phyloP scores from a whole-genome alignment of 1,284 basidiomycete species.

The Kwoniella shivajii region DNA sequence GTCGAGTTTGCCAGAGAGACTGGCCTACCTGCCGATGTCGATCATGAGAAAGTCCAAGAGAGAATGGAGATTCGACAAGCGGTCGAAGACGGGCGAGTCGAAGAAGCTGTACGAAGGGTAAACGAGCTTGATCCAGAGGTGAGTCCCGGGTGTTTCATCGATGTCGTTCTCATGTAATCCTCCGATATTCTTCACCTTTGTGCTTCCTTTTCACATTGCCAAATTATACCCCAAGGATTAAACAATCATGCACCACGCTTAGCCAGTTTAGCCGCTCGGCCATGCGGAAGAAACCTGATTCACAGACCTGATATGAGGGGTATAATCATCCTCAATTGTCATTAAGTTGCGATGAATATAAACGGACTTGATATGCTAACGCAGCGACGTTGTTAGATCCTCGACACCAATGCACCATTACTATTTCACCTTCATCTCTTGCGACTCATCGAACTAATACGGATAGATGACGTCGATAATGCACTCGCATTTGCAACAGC shows the following conservation, averaged over 20 bases:
- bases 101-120: constrained; percentile 87
- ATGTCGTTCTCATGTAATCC: constrained; percentile 13
- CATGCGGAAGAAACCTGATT: constrained; percentile 53
- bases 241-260: constrained; percentile 98
- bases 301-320: constrained; percentile 58
- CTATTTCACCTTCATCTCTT: constrained; percentile 95
- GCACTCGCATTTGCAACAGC: constrained; percentile 89
- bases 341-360: too few relatives aligned
- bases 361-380: too few relatives aligned
- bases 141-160: constrained; percentile 52
- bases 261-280: constrained; percentile 61
- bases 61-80: constrained; percentile 93
- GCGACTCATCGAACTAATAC: constrained; percentile 91
- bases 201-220: constrained; percentile 5
- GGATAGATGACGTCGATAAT: constrained; percentile 72
- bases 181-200: not conserved
- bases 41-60: constrained; percentile 88
- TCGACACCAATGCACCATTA: constrained; percentile 82
- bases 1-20: constrained; percentile 91
- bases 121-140: constrained; percentile 98
- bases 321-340: constrained; percentile 12
- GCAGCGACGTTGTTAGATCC: too few relatives aligned
- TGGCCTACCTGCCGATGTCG: constrained; percentile 66
- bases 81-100: constrained; percentile 89
- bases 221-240: constrained; percentile 68